phyloP scores from a whole-genome alignment of 306 rosid genomes.

The Prunus mume region DNA sequence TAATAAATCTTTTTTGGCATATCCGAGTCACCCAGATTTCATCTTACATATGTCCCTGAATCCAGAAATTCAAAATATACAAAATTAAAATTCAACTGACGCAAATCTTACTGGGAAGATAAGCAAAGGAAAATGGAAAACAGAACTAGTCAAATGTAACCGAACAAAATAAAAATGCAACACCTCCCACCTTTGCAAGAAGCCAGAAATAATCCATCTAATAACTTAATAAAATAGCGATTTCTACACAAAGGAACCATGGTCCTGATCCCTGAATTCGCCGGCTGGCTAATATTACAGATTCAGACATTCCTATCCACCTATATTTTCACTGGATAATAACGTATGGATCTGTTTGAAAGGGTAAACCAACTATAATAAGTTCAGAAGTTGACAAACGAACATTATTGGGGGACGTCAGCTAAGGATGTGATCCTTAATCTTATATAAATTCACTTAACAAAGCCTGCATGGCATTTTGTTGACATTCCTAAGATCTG shows the following conservation, averaged over 20 bases:
- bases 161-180: not conserved
- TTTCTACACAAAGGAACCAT: conserved; percentile 12
- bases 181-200: not conserved
- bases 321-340: conserved; percentile 1
- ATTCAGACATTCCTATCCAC: not conserved
- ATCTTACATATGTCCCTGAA: too few species aligned
- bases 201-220: not conserved
- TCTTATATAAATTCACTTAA: not conserved
- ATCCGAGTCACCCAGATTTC: too few species aligned
- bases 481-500: not conserved
- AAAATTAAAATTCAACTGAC: too few species aligned
- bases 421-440: not conserved
- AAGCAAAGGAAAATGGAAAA: not conserved
- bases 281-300: not conserved
- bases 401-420: not conserved
- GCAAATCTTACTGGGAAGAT: too few species aligned
- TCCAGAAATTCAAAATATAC: too few species aligned
- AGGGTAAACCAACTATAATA: not conserved
- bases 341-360: not conserved
- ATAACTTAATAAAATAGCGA: not conserved
- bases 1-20: too few species aligned
- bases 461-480: not conserved
- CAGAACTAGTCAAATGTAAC: not conserved
- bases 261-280: not conserved
- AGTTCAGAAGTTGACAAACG: not conserved